Evolutionary conservation across 352 stramenopile genomes (phyloP).

Genomic region (Peronosclerospora sorghi): DNA sequence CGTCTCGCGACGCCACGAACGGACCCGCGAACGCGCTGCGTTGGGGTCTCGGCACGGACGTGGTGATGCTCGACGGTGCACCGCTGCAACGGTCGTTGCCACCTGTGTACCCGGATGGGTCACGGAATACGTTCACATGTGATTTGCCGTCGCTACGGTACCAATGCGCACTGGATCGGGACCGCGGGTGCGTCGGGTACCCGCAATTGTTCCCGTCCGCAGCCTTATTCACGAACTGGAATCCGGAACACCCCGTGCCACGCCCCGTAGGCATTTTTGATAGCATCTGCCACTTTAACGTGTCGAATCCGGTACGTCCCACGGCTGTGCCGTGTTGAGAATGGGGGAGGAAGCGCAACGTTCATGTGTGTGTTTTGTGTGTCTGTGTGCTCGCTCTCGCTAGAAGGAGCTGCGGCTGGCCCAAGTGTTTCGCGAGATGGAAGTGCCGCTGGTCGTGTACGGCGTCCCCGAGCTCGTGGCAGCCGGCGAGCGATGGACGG

Average conservation of each 20-base stretch:
- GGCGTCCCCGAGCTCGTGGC: slow-evolving; percentile 79
- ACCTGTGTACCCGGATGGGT: slow-evolving; percentile 32
- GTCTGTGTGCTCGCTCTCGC: slow-evolving; percentile 1
- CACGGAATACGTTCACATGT: slow-evolving; percentile 30
- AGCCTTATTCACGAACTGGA: slow-evolving; percentile 78
- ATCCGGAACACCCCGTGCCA: slow-evolving; percentile 33
- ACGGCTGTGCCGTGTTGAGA: not conserved
- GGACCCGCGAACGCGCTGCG: slow-evolving; percentile 14
- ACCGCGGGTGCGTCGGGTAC: slow-evolving; percentile 39
- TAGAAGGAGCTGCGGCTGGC: slow-evolving; percentile 73
- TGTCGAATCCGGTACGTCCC: slow-evolving; percentile 34
- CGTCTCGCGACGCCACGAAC: not conserved
- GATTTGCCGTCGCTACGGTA: slow-evolving; percentile 49
- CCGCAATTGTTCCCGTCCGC: slow-evolving; percentile 55
- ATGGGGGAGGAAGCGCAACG: not conserved
- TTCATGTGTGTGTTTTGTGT: not conserved
- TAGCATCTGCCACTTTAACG: slow-evolving; percentile 57
- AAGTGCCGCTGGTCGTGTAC: slow-evolving; percentile 91
- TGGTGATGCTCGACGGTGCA: slow-evolving; percentile 26
- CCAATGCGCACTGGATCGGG: slow-evolving; percentile 34
- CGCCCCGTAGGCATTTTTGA: slow-evolving; percentile 30
- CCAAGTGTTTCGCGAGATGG: slow-evolving; percentile 84
- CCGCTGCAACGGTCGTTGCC: slow-evolving; percentile 21
- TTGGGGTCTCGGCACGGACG: slow-evolving; percentile 6
- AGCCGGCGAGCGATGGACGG: slow-evolving; percentile 73